Evolutionary conservation across 2,329 filamentous ascomycete genomes (phyloP), one percentile per base, ranked within the genome.

Genomic region (Ophiostoma angusticollis): DNA sequence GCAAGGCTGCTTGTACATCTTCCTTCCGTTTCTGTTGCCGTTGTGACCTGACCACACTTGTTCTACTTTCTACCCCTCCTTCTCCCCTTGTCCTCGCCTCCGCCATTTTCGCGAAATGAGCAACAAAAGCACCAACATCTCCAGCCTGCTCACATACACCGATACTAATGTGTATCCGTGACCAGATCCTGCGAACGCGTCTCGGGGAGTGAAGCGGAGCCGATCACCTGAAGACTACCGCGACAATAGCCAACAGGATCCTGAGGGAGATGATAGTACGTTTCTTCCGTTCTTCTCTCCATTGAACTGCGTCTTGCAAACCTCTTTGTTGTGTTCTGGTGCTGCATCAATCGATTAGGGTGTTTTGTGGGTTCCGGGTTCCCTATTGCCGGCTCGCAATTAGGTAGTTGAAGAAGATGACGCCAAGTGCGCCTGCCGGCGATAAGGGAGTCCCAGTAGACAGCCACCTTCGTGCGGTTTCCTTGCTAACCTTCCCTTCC

Each of bases 131-230:
- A 22, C 32, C 5, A 9, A 64, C 59, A 67, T 40, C 8, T 18
- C 31, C 31, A 31, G 31, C 16, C 24, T 40, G n/a, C 33, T 31
- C 13, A 28, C 18, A 13, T n/a, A n/a, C 33, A 6, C n/a, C 31
- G 12, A 22, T 22, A 32, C 29, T 31, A 17, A 31, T 31, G 29
- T 17, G 6, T 27, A 22, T 22, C 38, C 18, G 16, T 35, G 23
- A 22, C 34, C 35, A 47, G 45, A 47, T 42, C 43, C 37, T 18
- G 39, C 22, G 8, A 42, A 39, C 37, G 64, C 56, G 61, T 42
- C 45, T 22, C 78, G 83, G 58, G 81, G 82, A 51, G 64, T 79
- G 52, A 93, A 93, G 67, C 74, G 84, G 59, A 82, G 75, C 67
- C 78, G 81, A 48, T 87, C 84, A 49, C 80, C 81, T 52, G 74